Conservation (phyloP, 2,329 filamentous ascomycete genomes). For the Scedosporium minutisporum region DNA sequence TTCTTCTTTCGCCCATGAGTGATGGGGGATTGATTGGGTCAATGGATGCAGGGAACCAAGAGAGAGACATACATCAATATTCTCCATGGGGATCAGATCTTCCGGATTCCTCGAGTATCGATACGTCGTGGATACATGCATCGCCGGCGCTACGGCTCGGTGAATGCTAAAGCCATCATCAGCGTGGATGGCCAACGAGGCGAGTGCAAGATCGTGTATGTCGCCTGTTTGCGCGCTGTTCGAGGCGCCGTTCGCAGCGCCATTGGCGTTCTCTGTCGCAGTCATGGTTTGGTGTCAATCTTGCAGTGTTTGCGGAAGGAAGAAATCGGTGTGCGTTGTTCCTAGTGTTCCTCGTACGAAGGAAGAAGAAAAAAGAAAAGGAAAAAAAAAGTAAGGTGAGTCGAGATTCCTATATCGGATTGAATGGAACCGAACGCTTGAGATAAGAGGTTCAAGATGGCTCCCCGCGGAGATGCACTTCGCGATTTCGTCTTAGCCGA, state of each 20-base stretch:
- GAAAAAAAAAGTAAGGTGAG: no score
- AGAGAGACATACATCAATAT: constrained; percentile 42
- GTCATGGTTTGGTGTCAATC: no score
- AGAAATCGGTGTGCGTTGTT: no score
- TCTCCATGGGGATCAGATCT: constrained; percentile 37
- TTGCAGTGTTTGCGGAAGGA: no score
- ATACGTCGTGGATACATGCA: constrained; percentile 89
- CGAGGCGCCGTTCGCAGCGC: not conserved
- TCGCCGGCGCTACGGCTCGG: constrained; percentile 73
- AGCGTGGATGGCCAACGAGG: constrained; percentile 70
- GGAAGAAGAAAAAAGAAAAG: no score
- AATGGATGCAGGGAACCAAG: not conserved
- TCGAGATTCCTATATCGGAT: no score
- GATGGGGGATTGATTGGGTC: not conserved
- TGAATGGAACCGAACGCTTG: no score
- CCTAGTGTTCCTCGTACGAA: no score
- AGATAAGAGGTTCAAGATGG: no score
- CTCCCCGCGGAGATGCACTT: no score
- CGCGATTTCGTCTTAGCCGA: no score
- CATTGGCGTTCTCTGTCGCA: no score
- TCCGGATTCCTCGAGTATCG: constrained; percentile 67
- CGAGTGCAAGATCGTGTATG: constrained; percentile 28
- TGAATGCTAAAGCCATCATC: constrained; percentile 68
- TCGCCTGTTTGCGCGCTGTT: not conserved
- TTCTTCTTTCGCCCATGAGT: not conserved